Conservation (phyloP, 2,329 filamentous ascomycete genomes). For the Lecanicillium sp. region DNA sequence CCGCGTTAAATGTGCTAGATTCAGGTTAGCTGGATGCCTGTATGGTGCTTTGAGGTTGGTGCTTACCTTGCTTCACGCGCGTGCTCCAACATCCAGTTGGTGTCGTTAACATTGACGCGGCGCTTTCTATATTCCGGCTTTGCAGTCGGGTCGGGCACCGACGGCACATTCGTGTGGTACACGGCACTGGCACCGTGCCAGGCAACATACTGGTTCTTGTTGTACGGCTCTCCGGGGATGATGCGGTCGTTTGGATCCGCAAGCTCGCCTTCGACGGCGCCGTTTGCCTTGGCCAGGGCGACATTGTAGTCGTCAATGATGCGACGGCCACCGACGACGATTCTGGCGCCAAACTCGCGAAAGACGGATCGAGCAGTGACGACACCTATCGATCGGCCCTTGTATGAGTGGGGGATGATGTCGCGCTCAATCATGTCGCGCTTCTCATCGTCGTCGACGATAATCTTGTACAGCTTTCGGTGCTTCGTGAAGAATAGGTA, state of each 20-base stretch:
- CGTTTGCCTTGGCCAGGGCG: conserved; percentile 63
- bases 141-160: conserved; percentile 65
- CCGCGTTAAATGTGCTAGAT: conserved; percentile 72
- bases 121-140: conserved; percentile 78
- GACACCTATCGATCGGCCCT: conserved; percentile 92
- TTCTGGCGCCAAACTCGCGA: conserved; percentile 89
- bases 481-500: conserved; percentile 99
- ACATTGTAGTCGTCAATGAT: conserved; percentile 88
- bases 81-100: conserved; percentile 96
- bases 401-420: conserved; percentile 97
- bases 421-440: conserved; percentile 90
- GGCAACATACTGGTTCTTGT: conserved; percentile 97
- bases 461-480: conserved; percentile 92
- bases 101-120: conserved; percentile 80
- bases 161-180: conserved; percentile 76
- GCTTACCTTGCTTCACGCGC: conserved; percentile 77
- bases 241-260: conserved; percentile 84
- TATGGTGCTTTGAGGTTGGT: background rate
- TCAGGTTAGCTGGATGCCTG: background rate
- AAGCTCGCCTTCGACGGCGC: conserved; percentile 78
- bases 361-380: conserved; percentile 96
- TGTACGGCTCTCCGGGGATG: conserved; percentile 77
- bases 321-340: conserved; percentile 82
- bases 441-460: conserved; percentile 96
- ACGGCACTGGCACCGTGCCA: conserved; percentile 97